Percentiles rank a stretch among this genome's conserved stretches.
phyloP scores from a whole-genome alignment of 1,284 basidiomycete genomes.

The Xerocomus minutiporus region DNA sequence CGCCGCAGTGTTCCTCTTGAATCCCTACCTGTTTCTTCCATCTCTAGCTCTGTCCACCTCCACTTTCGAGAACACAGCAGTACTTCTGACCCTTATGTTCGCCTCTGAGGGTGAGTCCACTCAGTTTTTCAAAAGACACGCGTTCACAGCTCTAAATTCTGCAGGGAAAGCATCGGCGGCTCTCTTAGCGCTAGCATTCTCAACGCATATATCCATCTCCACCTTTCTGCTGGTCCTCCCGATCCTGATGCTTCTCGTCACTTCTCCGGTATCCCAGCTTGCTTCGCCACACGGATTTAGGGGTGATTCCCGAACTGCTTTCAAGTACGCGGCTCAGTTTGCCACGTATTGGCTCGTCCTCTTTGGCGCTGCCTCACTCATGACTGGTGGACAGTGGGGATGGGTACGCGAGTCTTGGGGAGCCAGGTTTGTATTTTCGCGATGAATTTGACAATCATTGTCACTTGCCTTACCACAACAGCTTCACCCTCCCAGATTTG shows the following conservation, averaged over 20 bases:
- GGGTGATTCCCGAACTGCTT: conserved; percentile 34
- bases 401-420: conserved; percentile 83
- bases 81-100: conserved; percentile 67
- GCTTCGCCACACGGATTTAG: conserved; percentile 52
- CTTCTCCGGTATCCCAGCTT: conserved; percentile 57
- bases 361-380: conserved; percentile 24
- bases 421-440: conserved; percentile 57
- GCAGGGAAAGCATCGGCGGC: conserved; percentile 54
- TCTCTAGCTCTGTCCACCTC: conserved; percentile 79
- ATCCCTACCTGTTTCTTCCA: conserved; percentile 81
- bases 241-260: conserved; percentile 60
- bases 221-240: conserved; percentile 68
- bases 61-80: conserved; percentile 69
- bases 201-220: conserved; percentile 69
- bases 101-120: conserved; percentile 57
- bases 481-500: conserved; percentile 74
- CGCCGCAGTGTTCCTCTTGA: conserved; percentile 71
- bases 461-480: conserved; percentile 27
- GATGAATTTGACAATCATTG: background rate
- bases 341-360: conserved; percentile 47
- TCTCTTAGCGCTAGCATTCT: conserved; percentile 63
- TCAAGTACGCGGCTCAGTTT: conserved; percentile 47
- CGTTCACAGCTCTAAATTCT: background rate
- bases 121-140: background rate
- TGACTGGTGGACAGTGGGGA: conserved; percentile 53